Evolutionary conservation across 192 early-diverging fungal genomes (phyloP), one percentile per base, ranked within the genome.

Genomic region (Linnemannia zychae): DNA sequence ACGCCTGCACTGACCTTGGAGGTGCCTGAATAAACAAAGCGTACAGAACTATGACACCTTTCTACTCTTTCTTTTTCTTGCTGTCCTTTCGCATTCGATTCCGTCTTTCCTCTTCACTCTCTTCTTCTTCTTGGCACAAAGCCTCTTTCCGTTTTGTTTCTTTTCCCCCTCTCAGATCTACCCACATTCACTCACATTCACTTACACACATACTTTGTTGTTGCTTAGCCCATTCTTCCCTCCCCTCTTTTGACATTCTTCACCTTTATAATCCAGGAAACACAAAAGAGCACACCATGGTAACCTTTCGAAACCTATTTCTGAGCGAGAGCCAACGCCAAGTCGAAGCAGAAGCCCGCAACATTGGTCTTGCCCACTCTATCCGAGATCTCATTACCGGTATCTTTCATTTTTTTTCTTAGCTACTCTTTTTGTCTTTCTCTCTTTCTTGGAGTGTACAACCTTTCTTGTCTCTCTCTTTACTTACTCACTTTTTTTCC

Each of bases 321-420:
- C 47, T 68, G 37, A 78, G 72, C n/a, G 77, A 79, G 5, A 79
- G 49, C 38, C 83, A 85, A 69, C 78, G 73, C 12, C 83, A 85
- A 65, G 77, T 85, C 7, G 78, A 85, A 15, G 77, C 72, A 17
- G 83, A 85, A 38, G 83, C 73, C 2, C 83, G 74, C 46, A 85
- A 79, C 60, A 79, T 85, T 53, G 77, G 83, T 5, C 60, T 85
- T 22, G 83, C 83, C 28, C 83, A 85, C 46, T 73, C 83, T 9
- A 85, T 85, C 63, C 67, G 83, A 13, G 83, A 85, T 46, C 77
- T 85, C 70, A 85, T 85, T 17, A 85, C 83, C 0, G 83, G 83
- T 85, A 84, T 33, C 28, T 12, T 47, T 18, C 33, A 20, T n/a
- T n/a, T 9, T 9, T 44, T 44, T 9, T 0, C 1, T 36, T 33